A percentile compares a stretch with the other conserved stretches of the same genome.
Conservation (phyloP, 306 rosid genomes). For the Sophora flavescens region DNA sequence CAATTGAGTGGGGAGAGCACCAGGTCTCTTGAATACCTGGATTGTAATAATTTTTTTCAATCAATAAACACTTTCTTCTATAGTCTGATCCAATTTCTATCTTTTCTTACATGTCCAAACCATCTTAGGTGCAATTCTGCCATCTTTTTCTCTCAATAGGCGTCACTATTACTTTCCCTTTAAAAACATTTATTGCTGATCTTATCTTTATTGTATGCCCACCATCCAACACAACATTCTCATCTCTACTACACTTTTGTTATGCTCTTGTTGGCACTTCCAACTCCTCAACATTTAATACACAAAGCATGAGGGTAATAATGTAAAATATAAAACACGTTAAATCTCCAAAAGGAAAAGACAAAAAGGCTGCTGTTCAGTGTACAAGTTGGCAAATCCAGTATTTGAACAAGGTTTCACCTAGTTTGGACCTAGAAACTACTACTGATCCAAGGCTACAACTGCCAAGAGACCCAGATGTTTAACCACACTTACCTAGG, state of each 20-base stretch:
- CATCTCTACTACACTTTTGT: not conserved
- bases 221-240: not conserved
- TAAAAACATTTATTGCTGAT: not conserved
- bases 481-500: constrained; percentile 71
- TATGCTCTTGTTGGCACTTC: not conserved
- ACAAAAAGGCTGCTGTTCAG: not conserved
- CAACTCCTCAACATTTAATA: not conserved
- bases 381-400: constrained; percentile 7
- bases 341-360: constrained; percentile 32
- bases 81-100: no score
- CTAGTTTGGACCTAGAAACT: constrained; percentile 37
- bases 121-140: not conserved
- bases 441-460: constrained; percentile 10
- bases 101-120: not conserved
- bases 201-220: not conserved
- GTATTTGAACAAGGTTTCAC: constrained; percentile 18
- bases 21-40: no score
- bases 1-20: no score
- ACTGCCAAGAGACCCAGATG: constrained; percentile 18
- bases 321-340: not conserved
- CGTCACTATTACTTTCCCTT: not conserved
- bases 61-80: no score
- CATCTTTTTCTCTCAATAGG: not conserved
- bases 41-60: no score
- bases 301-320: not conserved